Base-by-base conservation (phyloP, 2,329 filamentous ascomycete species). In the Hymenotorrendiella dingleyae region DNA sequence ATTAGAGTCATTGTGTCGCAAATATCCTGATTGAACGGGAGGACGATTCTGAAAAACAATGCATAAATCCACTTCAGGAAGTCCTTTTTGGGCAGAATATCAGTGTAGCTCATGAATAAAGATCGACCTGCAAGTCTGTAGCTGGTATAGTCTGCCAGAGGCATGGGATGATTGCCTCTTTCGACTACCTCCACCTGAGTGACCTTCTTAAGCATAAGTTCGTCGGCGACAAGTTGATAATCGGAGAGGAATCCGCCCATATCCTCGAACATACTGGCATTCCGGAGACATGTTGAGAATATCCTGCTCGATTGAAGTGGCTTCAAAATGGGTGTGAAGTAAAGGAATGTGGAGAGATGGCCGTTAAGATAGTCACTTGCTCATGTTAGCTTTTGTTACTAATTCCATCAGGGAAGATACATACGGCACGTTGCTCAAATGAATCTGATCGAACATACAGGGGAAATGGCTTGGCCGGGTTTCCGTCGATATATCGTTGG, bases 351-450 rank as follows among this genome's bases (percentile, higher is more conserved):
- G 3, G 43, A 40, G 10, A 52, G 27, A 21, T 52, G 38, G 12
- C 47, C 47, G 5, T 43, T 38, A 6, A 43, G 22, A 12, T 51
- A 49, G 21, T 46, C 36, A 7, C 41, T 42, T n/a, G 7, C 5
- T 12, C 7, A 7, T 14, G 36, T 46, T 40, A 43, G 27, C 17
- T 21, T 9, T 10, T 8, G 8, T 7, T 11, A 23, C 20, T 9
- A 1, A n/a, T 22, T 17, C 10, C 4, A 4, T 6, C 14, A 36
- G 20, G 3, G 7, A n/a, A 20, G 30, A n/a, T 14, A 48, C 48
- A 38, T 37, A 53, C 46, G 48, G 46, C 33, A 48, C 38, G 26
- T 53, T 53, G 23, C 50, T 48, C 14, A 53, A 34, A 40, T 52
- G 42, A 22, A 52, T 29, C 10, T 43, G 34, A 12, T 53, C 43